phyloP scores from a whole-genome alignment of 2,329 filamentous ascomycete genomes.

The Stagonosporopsis tanaceti region DNA sequence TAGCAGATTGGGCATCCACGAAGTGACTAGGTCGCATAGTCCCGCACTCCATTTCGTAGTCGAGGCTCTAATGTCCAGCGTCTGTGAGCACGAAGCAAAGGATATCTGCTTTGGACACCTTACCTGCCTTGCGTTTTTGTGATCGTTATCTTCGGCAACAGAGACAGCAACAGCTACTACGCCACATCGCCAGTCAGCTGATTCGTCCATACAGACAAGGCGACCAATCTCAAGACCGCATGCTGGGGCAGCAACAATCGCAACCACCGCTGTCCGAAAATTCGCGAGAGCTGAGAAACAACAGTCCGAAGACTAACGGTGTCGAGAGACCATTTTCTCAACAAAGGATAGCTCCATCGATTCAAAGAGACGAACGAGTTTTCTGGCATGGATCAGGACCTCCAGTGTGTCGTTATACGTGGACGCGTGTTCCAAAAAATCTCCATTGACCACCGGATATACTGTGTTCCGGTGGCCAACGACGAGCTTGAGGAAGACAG shows the following conservation, averaged over 20 bases:
- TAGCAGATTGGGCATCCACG: constrained; percentile 17
- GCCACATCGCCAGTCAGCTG: not conserved
- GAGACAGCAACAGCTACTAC: not conserved
- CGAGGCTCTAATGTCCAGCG: not conserved
- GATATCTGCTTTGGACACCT: not conserved
- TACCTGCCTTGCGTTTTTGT: not conserved
- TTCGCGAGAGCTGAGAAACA: not conserved
- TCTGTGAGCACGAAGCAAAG: constrained; percentile 3
- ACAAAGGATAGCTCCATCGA: not conserved
- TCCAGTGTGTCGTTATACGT: constrained; percentile 41
- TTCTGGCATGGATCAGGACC: constrained; percentile 28
- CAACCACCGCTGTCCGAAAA: not conserved
- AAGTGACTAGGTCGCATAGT: constrained; percentile 16
- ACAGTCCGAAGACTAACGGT: not conserved
- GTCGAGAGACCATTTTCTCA: not conserved
- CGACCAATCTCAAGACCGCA: not conserved
- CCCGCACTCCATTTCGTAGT: constrained; percentile 1
- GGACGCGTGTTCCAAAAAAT: constrained; percentile 51
- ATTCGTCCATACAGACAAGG: not conserved
- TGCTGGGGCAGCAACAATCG: not conserved
- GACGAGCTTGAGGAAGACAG: constrained; percentile 51
- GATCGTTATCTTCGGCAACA: not conserved
- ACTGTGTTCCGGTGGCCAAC: constrained; percentile 48
- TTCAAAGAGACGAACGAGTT: too few relatives aligned
- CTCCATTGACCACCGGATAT: constrained; percentile 49